Base-by-base conservation (phyloP, 164 flowering plant species). In the Magnolia officinalis region DNA sequence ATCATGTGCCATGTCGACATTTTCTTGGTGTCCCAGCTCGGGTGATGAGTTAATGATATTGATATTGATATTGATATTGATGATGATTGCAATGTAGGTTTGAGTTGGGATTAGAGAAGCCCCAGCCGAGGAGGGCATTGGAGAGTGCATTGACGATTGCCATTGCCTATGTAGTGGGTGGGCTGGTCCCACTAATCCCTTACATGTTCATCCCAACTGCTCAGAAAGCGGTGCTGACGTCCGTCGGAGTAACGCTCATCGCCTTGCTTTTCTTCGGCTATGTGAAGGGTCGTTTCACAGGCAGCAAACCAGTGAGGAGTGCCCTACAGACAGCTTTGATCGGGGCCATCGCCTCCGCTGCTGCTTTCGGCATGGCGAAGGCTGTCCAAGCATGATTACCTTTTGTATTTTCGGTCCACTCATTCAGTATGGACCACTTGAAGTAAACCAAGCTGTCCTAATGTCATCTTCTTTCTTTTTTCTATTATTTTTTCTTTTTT, bases 51-150 rank as follows among this genome's bases (percentile, higher is more conserved):
- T 37, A 37, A 37, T 37, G 6, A 0, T 37, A 37, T 3, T 37
- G 6, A 37, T 37, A 37, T 3, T 37, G 6, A 37, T 37, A 37
- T 37, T 37, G 45, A 37, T 37, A 37, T 37, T 37, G 51, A 26
- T 73, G 64, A 51, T 75, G 16, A 50, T 16, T 26, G 11, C 19
- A 72, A 63, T 66, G 77, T 90, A 95, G 98, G 87, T 95, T 93
- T 75, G 98, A 95, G 73, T 89, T 95, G 31, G 98, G 98, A 77
- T 80, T 93, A 78, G 97, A 95, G 85, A 93, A 93, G 86, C 98
- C 98, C n/a, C 88, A 91, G 64, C 98, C 98, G 55, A 91, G 84
- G 66, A 90, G 98, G 72, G 98, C 98, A 19, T 49, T 90, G 14
- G 85, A 90, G 74, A 95, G 98, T 70, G 97, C 97, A 74, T 26